Evolutionary conservation across 352 stramenopile genomes (phyloP).

Genomic region (Albugo laibachii): DNA sequence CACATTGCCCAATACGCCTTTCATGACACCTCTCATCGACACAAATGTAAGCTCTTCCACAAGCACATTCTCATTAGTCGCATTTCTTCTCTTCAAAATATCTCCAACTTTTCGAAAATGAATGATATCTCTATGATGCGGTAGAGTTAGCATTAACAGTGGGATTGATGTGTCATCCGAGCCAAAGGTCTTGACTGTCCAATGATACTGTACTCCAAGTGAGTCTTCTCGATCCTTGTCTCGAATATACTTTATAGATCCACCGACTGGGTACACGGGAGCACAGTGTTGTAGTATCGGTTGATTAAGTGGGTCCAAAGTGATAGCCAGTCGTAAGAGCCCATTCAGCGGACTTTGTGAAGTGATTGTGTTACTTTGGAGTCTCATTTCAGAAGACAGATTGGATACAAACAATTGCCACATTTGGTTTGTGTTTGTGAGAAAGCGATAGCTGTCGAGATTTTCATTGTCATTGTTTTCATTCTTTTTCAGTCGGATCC

Average conservation of each 20-base stretch:
- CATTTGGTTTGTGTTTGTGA: constrained; percentile 36
- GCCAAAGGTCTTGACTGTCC: constrained; percentile 33
- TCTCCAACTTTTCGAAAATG: neutral
- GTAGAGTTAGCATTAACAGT: constrained; percentile 50
- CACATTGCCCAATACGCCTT: constrained; percentile 27
- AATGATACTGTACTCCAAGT: constrained; percentile 29
- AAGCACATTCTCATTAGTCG: constrained; percentile 11
- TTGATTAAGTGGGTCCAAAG: constrained; percentile 13
- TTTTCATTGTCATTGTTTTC: constrained; percentile 1
- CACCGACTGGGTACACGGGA: constrained; percentile 29
- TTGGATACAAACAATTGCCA: constrained; percentile 54
- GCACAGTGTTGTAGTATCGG: constrained; percentile 36
- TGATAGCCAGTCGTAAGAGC: constrained; percentile 29
- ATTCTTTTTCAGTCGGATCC: constrained; percentile 26
- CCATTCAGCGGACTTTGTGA: too few species aligned
- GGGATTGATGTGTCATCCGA: neutral
- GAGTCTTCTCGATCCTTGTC: constrained; percentile 10
- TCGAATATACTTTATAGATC: constrained; percentile 19
- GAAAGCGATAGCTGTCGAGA: constrained; percentile 15
- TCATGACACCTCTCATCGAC: constrained; percentile 54
- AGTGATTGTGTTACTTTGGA: too few species aligned
- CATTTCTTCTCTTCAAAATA: neutral
- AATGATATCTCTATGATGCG: constrained; percentile 48
- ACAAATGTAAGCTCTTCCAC: constrained; percentile 31
- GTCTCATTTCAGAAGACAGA: neutral